These are phyloP conservation scores for Artemisia argyi DNA, from an alignment of 129 eudicot genomes.

Conservation along the genomic window DNA sequence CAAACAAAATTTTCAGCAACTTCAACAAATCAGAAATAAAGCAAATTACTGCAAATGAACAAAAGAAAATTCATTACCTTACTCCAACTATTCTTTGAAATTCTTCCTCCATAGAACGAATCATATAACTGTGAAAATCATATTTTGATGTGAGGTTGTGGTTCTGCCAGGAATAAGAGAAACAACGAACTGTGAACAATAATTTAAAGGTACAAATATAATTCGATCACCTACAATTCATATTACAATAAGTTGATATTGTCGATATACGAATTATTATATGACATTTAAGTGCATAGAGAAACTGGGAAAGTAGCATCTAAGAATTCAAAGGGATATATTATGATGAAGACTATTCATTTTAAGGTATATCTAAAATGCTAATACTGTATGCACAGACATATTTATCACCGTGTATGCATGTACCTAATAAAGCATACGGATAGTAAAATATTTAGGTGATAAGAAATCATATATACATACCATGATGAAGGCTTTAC, in stretches of 20 bases:
- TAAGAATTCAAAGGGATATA: no score
- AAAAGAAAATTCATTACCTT: constrained; percentile 48
- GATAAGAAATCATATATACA: neutral
- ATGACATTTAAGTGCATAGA: no score
- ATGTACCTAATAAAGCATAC: no score
- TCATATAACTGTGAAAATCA: constrained; percentile 99
- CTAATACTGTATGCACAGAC: no score
- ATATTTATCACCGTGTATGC: no score
- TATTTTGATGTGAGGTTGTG: constrained; percentile 95
- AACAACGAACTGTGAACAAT: constrained; percentile 36
- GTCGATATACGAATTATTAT: neutral
- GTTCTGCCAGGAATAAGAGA: constrained; percentile 74
- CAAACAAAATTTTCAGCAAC: constrained; percentile 18
- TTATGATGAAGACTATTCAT: no score
- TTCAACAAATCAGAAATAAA: neutral
- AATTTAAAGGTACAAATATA: constrained; percentile 14
- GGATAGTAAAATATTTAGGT: neutral
- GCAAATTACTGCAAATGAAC: neutral
- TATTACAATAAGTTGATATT: neutral
- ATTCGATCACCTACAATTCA: neutral
- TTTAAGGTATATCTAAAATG: no score
- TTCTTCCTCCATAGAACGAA: constrained; percentile 99
- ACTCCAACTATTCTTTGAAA: constrained; percentile 98
- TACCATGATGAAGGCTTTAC: constrained; percentile 91
- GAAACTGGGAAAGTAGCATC: no score